These are phyloP conservation scores for Cryomyces antarcticus DNA, from an alignment of 495 filamentous ascomycete genomes.

Conservation along the genomic window DNA sequence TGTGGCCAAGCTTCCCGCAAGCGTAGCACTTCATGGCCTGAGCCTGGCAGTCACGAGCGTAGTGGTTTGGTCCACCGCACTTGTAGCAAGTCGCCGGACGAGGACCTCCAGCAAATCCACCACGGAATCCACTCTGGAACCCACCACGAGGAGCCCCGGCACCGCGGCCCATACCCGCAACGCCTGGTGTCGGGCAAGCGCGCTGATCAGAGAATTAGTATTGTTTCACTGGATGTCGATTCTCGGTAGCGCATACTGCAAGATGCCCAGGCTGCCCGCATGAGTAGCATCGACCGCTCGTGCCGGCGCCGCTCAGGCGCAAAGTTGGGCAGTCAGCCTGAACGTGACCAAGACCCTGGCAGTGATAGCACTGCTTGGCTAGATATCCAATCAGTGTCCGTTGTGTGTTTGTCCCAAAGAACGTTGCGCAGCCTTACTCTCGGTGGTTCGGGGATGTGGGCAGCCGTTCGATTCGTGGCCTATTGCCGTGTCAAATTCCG, in stretches of 20 bases:
- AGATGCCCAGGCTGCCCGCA: constrained; percentile 86
- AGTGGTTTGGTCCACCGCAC: constrained; percentile 98
- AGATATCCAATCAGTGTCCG: constrained; percentile 14
- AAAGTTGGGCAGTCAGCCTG: constrained; percentile 98
- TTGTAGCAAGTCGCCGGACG: constrained; percentile 96
- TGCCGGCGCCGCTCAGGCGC: constrained; percentile 61
- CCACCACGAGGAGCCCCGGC: constrained; percentile 46
- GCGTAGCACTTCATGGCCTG: constrained; percentile 99
- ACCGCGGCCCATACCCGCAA: constrained; percentile 40
- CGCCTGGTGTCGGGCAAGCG: constrained; percentile 55
- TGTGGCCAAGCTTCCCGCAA: constrained; percentile 95
- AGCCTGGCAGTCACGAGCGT: constrained; percentile 94
- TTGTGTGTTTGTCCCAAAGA: background rate
- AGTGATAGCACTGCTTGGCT: constrained; percentile 99
- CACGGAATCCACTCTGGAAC: constrained; percentile 46
- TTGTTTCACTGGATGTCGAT: background rate
- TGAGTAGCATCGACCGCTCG: constrained; percentile 81
- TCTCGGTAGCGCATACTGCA: constrained; percentile 31
- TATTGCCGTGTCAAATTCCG: constrained; percentile 12
- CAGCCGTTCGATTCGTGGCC: constrained; percentile 97
- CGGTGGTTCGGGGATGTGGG: constrained; percentile 86
- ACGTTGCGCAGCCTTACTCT: constrained; percentile 34
- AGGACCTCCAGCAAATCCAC: constrained; percentile 44
- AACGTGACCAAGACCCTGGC: constrained; percentile 93
- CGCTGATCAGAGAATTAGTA: constrained; percentile 29